Evolutionary conservation across 169 alveolate genomes (phyloP).

Genomic region (Cryptosporidium canis): DNA sequence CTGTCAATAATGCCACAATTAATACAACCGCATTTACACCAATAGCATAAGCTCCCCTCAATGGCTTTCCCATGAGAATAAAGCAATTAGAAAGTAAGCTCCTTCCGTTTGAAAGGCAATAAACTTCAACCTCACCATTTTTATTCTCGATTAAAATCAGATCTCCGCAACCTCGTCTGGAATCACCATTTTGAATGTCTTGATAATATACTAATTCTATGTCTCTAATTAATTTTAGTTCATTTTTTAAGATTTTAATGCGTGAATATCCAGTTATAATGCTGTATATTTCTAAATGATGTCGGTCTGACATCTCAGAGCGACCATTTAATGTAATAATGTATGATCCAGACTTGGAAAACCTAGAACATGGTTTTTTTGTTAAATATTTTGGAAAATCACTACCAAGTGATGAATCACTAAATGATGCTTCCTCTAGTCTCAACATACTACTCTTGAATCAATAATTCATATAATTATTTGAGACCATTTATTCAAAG

Average conservation of each 20-base stretch:
- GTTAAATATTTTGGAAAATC: background rate
- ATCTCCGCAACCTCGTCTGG: background rate
- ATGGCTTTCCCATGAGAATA: background rate
- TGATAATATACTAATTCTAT: background rate
- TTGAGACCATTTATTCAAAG: background rate
- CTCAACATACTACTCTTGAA: constrained; percentile 3
- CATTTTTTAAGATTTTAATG: background rate
- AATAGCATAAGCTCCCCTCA: constrained; percentile 1
- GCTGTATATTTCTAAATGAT: constrained; percentile 11
- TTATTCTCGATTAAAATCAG: constrained; percentile 1
- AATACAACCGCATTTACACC: background rate
- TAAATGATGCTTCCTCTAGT: constrained; percentile 1
- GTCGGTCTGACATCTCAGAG: background rate
- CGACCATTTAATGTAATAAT: constrained; percentile 4
- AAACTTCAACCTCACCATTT: constrained; percentile 26
- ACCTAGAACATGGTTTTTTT: background rate
- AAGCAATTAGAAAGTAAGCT: background rate
- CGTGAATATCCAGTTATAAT: background rate
- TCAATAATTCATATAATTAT: background rate
- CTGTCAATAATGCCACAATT: constrained; percentile 26
- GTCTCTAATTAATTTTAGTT: constrained; percentile 2
- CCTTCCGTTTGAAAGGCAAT: background rate
- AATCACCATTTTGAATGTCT: background rate
- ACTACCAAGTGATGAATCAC: constrained; percentile 9
- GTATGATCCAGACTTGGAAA: constrained; percentile 23